phyloP scores from a whole-genome alignment of 2,329 filamentous ascomycete species.

The Diaporthe caulivora region DNA sequence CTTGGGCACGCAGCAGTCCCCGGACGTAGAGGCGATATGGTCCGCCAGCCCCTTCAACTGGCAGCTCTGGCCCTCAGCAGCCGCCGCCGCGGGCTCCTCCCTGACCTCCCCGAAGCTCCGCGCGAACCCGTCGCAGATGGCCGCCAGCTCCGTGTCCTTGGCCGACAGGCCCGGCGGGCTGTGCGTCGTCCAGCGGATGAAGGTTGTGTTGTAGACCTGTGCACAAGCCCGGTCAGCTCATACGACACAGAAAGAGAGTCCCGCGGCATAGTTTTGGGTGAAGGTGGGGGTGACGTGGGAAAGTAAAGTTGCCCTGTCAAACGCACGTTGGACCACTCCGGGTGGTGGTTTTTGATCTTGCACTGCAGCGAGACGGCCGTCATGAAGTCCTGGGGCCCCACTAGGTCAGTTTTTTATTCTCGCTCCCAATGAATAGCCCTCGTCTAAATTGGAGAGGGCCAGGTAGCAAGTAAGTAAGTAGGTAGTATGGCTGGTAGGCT shows the following conservation, averaged over 20 bases:
- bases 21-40: constrained; percentile 58
- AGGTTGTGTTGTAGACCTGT: constrained; percentile 77
- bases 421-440: too few species aligned
- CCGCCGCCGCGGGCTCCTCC: constrained; percentile 40
- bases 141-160: constrained; percentile 73
- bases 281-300: too few species aligned
- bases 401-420: background rate
- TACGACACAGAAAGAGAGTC: too few species aligned
- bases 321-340: constrained; percentile 80
- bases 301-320: too few species aligned
- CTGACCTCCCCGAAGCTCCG: constrained; percentile 67
- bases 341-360: constrained; percentile 77
- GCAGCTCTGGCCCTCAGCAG: constrained; percentile 44
- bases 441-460: too few species aligned
- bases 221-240: constrained; percentile 50
- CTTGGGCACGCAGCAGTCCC: constrained; percentile 68
- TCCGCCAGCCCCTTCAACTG: constrained; percentile 60
- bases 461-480: constrained; percentile 39
- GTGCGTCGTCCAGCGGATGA: constrained; percentile 82
- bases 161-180: constrained; percentile 73
- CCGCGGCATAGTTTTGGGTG: too few species aligned
- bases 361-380: constrained; percentile 77
- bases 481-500: too few species aligned
- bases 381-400: constrained; percentile 74
- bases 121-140: constrained; percentile 71